Conservation (phyloP, 108 stramenopile genomes). For the Nitzschia sp. region DNA sequence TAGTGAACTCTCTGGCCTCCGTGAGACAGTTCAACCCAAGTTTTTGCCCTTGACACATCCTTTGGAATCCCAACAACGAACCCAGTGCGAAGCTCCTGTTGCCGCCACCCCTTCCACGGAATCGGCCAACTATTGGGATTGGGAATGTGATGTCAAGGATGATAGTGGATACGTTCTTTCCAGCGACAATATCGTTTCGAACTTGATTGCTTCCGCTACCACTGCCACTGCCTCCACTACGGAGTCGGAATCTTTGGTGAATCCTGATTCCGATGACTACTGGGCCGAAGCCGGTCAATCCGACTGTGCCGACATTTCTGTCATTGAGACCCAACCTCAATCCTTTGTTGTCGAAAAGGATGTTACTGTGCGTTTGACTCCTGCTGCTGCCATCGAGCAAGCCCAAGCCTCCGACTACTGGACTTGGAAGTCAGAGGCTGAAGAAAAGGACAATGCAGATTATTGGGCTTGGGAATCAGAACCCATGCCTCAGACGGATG, state of each 20-base stretch:
- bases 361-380: background rate
- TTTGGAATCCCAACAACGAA: background rate
- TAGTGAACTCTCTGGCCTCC: conserved; percentile 2
- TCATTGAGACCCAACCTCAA: background rate
- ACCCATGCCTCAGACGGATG: background rate
- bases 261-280: background rate
- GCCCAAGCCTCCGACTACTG: background rate
- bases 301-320: background rate
- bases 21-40: conserved; percentile 1
- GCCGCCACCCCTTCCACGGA: background rate
- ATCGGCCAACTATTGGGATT: conserved; percentile 6
- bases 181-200: conserved; percentile 11
- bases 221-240: background rate
- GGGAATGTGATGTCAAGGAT: conserved; percentile 1
- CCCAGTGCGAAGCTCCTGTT: background rate
- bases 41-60: conserved; percentile 11
- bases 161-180: conserved; percentile 5
- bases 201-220: background rate
- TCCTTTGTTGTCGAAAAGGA: background rate
- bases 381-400: background rate
- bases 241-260: too few species aligned
- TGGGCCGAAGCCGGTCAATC: conserved; percentile 12
- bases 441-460: background rate
- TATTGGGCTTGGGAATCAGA: conserved; percentile 8
- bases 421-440: conserved; percentile 1